Evolutionary conservation across 2,329 filamentous ascomycete species (phyloP).

Genomic region (Zelopaecilomyces penicillatus): DNA sequence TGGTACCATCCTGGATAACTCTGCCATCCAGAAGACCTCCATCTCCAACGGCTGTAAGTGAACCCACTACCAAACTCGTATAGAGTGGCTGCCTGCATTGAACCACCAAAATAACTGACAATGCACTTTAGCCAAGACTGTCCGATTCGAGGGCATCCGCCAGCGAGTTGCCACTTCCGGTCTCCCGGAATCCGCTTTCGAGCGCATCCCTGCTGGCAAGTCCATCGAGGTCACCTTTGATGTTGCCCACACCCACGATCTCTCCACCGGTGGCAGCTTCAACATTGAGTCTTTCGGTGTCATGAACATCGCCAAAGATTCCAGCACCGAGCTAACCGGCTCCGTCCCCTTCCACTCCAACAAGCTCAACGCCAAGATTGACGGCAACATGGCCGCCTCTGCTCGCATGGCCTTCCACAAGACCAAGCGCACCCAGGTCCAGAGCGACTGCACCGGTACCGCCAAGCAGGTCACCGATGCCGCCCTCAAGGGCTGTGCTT

Average conservation of each 20-base stretch:
- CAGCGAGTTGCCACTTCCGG: conserved; percentile 37
- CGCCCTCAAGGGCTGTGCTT: conserved; percentile 45
- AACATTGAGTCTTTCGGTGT: conserved; percentile 46
- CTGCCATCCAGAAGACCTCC: conserved; percentile 44
- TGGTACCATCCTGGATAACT: conserved; percentile 43
- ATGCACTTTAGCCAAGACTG: conserved; percentile 22
- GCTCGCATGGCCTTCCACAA: conserved; percentile 37
- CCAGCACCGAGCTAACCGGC: conserved; percentile 44
- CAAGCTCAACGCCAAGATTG: conserved; percentile 45
- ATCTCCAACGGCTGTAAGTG: conserved; percentile 38
- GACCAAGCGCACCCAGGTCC: conserved; percentile 41
- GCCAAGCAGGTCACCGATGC: conserved; percentile 35
- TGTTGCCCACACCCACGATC: conserved; percentile 46
- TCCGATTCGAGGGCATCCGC: conserved; percentile 45
- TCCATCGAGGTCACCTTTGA: conserved; percentile 45
- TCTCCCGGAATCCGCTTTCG: conserved; percentile 40
- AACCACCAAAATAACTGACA: neutral
- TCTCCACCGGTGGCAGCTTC: conserved; percentile 42
- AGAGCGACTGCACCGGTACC: conserved; percentile 44
- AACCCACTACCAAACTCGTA: neutral
- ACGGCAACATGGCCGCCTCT: conserved; percentile 47
- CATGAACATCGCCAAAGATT: conserved; percentile 44
- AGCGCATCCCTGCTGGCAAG: conserved; percentile 37
- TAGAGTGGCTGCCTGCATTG: neutral
- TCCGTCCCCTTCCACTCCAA: conserved; percentile 51